phyloP scores from a whole-genome alignment of 495 filamentous ascomycete species.

The Tetracladium setigerum region DNA sequence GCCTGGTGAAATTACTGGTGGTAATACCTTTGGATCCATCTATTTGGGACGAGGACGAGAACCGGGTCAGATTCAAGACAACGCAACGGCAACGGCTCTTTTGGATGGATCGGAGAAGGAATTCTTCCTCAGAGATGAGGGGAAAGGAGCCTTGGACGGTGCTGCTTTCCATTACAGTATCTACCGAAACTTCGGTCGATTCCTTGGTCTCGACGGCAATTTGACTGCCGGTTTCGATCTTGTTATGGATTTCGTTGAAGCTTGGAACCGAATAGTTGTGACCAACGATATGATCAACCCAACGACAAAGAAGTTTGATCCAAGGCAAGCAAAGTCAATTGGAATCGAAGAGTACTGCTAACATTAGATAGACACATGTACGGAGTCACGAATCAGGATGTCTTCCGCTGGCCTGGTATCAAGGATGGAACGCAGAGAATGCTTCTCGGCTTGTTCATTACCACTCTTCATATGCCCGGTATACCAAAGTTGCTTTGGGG shows the following conservation, averaged over 20 bases:
- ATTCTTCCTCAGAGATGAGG: conserved; percentile 55
- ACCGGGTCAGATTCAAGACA: conserved; percentile 17
- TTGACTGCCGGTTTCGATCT: conserved; percentile 55
- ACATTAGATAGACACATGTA: conserved; percentile 49
- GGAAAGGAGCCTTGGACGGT: conserved; percentile 53
- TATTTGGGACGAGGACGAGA: conserved; percentile 61
- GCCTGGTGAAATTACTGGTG: conserved; percentile 57
- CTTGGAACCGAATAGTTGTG: conserved; percentile 52
- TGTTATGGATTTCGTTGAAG: conserved; percentile 50
- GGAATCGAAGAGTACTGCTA: conserved; percentile 31
- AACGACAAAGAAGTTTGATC: conserved; percentile 57
- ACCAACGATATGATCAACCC: conserved; percentile 61
- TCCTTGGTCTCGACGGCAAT: conserved; percentile 50
- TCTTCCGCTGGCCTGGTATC: conserved; percentile 67
- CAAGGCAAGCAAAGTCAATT: conserved; percentile 54
- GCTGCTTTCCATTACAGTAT: conserved; percentile 66
- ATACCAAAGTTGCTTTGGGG: conserved; percentile 60
- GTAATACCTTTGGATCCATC: conserved; percentile 56
- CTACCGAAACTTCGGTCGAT: conserved; percentile 62
- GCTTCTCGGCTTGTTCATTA: conserved; percentile 56
- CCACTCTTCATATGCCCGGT: conserved; percentile 57
- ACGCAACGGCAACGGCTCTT: conserved; percentile 50
- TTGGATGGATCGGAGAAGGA: conserved; percentile 53
- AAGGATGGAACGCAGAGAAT: conserved; percentile 52
- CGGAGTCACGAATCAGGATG: conserved; percentile 65